phyloP scores from a whole-genome alignment of 2,329 filamentous ascomycete species.

The Pseudopithomyces chartarum region DNA sequence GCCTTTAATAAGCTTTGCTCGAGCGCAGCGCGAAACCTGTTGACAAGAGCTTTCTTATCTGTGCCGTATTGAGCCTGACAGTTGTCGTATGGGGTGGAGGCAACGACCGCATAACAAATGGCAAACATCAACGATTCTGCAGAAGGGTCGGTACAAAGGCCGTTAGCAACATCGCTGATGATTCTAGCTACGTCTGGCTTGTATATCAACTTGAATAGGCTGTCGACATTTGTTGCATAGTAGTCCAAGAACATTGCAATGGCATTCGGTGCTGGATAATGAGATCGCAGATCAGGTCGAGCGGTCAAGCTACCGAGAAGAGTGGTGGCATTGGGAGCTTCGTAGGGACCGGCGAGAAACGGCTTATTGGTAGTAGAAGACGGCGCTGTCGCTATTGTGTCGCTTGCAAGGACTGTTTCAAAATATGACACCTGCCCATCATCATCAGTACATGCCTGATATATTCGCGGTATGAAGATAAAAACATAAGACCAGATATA shows the following conservation, averaged over 20 bases:
- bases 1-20: conserved; percentile 10
- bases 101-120: conserved; percentile 13
- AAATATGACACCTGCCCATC: not conserved
- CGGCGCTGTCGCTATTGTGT: not conserved
- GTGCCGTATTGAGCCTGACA: conserved; percentile 7
- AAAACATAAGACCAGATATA: no score
- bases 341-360: not conserved
- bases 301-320: not conserved
- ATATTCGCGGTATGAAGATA: no score
- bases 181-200: conserved; percentile 14
- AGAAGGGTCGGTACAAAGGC: not conserved
- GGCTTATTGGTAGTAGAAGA: no score
- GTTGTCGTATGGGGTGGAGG: conserved; percentile 8
- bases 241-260: conserved; percentile 1
- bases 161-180: conserved; percentile 1
- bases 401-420: not conserved
- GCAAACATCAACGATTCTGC: conserved; percentile 14
- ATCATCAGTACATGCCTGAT: not conserved
- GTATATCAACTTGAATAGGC: conserved; percentile 16
- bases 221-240: conserved; percentile 10
- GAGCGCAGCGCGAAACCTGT: conserved; percentile 12
- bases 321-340: not conserved
- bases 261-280: not conserved
- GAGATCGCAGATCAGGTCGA: not conserved
- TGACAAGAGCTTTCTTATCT: conserved; percentile 9